Percentiles rank a stretch among this genome's conserved stretches.
phyloP scores from a whole-genome alignment of 164 flowering plant genomes.

The Annona squamosa region DNA sequence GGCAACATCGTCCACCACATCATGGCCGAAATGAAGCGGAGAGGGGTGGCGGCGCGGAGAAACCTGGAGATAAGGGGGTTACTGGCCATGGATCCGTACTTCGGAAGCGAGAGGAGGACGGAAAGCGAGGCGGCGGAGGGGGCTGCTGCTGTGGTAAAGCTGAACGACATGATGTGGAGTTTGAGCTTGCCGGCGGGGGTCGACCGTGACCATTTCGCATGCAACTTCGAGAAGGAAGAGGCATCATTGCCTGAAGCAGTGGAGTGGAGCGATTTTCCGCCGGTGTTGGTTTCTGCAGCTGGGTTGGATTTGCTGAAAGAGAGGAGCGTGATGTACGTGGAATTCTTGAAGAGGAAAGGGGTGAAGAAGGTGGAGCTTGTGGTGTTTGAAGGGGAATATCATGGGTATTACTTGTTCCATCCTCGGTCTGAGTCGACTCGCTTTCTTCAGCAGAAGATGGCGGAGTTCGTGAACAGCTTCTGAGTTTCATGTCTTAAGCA shows the following conservation, averaged over 20 bases:
- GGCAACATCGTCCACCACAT: constrained; percentile 74
- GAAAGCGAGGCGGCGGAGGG: constrained; percentile 32
- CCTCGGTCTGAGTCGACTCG: constrained; percentile 55
- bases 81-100: constrained; percentile 57
- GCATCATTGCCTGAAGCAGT: constrained; percentile 2
- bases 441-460: constrained; percentile 45
- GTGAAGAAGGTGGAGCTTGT: constrained; percentile 40
- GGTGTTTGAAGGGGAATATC: constrained; percentile 45
- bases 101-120: constrained; percentile 56
- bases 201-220: constrained; percentile 47
- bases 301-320: constrained; percentile 68
- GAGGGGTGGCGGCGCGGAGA: background rate
- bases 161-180: constrained; percentile 68
- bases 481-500: too few species aligned
- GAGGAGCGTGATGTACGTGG: constrained; percentile 56
- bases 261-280: constrained; percentile 47
- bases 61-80: constrained; percentile 29
- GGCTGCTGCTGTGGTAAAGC: constrained; percentile 21
- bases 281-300: constrained; percentile 52
- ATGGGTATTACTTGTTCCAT: constrained; percentile 49
- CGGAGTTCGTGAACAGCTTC: constrained; percentile 32
- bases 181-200: constrained; percentile 59
- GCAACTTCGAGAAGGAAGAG: constrained; percentile 47
- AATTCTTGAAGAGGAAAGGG: constrained; percentile 45
- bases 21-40: constrained; percentile 16